Percentiles rank a stretch among this genome's conserved stretches.
Evolutionary conservation across 441 rosid genomes (phyloP).

Genomic region (Daphne laureola): DNA sequence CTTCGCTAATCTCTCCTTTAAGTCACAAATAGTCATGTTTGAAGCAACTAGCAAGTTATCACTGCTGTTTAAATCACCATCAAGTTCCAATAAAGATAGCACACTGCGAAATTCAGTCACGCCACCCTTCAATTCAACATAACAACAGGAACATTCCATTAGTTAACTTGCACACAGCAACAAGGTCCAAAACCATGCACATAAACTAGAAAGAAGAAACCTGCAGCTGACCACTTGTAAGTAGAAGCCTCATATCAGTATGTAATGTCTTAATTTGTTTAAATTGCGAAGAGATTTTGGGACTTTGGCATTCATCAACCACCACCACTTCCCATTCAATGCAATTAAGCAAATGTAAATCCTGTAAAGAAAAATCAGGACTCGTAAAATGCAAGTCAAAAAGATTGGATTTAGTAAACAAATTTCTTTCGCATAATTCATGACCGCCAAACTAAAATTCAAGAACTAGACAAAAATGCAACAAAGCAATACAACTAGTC

Average conservation of each 20-base stretch:
- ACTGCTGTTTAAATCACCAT: conserved; percentile 8
- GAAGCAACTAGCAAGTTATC: conserved; percentile 19
- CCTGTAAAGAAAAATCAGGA: conserved; percentile 33
- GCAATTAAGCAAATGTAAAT: conserved; percentile 23
- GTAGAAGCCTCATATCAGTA: conserved; percentile 39
- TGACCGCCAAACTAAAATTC: too few relatives aligned
- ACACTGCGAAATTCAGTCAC: conserved; percentile 23
- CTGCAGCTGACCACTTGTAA: conserved; percentile 45
- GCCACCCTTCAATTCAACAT: conserved; percentile 30
- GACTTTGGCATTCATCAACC: conserved; percentile 44
- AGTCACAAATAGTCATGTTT: conserved; percentile 18
- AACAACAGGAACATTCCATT: conserved; percentile 12
- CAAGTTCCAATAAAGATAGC: conserved; percentile 30
- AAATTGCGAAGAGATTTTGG: conserved; percentile 20
- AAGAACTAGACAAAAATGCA: neutral
- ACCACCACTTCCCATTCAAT: conserved; percentile 46
- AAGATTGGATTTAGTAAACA: too few relatives aligned
- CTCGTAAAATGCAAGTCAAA: conserved; percentile 2
- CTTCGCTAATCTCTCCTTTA: conserved; percentile 39
- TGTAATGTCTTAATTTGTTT: conserved; percentile 33
- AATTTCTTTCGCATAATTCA: too few relatives aligned
- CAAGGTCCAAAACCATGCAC: neutral
- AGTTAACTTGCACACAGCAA: conserved; percentile 7
- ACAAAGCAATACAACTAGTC: neutral
- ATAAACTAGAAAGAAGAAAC: conserved; percentile 21